A percentile compares a stretch with the other conserved stretches of the same genome.
phyloP scores from a whole-genome alignment of 139 green algal genomes.

The Trebouxia sp. region DNA sequence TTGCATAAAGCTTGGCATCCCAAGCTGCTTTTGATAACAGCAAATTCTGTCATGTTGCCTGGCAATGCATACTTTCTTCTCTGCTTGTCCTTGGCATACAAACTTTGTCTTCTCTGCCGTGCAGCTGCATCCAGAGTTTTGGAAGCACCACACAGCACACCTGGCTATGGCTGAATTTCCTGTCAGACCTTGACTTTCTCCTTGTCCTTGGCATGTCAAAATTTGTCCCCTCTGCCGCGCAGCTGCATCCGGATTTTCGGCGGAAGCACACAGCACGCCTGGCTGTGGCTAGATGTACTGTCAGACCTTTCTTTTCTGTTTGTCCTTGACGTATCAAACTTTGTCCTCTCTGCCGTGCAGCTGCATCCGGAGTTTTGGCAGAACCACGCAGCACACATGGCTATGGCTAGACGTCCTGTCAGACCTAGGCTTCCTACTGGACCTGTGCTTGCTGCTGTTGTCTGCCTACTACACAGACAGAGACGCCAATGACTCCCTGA shows the following conservation, averaged over 20 bases:
- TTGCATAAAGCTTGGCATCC: no score
- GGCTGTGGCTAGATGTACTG: background rate
- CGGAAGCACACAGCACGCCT: background rate
- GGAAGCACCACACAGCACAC: no score
- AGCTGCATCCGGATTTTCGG: slow-evolving; percentile 18
- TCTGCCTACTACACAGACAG: slow-evolving; percentile 28
- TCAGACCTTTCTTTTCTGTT: no score
- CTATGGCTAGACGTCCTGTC: slow-evolving; percentile 32
- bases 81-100: background rate
- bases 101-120: background rate
- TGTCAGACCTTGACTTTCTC: background rate
- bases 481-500: background rate
- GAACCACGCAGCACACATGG: background rate
- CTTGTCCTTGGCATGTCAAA: background rate
- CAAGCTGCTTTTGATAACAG: no score
- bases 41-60: no score
- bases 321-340: background rate
- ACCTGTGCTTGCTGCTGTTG: slow-evolving; percentile 36
- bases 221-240: background rate
- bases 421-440: slow-evolving; percentile 29
- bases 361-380: background rate
- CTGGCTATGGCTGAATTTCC: background rate
- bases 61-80: no score
- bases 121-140: no score
- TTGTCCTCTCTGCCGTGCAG: background rate